Evolutionary conservation across 371 early-diverging fungal species (phyloP), one percentile per base, ranked within the genome.

Genomic region (Mucor velutinosus): DNA sequence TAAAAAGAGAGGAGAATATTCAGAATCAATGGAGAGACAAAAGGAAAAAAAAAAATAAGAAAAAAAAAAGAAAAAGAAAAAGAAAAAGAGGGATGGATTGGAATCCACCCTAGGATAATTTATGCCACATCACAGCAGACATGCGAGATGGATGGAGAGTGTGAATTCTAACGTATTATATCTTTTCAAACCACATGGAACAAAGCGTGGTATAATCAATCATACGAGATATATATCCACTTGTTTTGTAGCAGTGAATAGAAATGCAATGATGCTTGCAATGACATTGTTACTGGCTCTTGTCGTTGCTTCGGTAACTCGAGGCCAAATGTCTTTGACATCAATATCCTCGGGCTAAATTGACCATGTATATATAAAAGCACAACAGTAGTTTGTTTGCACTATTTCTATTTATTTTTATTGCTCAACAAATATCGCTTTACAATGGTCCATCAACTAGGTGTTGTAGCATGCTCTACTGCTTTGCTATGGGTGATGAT

Each of bases 101-200:
- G 14, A 62, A 60, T 57, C 53, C 15, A 53, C 53, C 53, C 53
- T 23, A 53, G 53, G 53, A 27, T 53, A 53, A 53, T 53, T 53
- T 53, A 15, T 41, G 17, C 41, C 6, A 14, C 17, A 17, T 17
- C 17, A 17, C 14, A 1, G 14, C 37, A 14, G 14, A 4, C 37
- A 37, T 37, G 37, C 37, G 17, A 41, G 41, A 41, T 35, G 17
- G 37, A 37, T 37, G 14, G 14, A 41, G 17, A 41, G 17, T 17
- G 23, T 21, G 25, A 53, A 27, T 27, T 25, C 23, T 12, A 53
- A 15, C 53, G 53, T 53, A 53, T 53, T 53, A 27, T 53, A 53
- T 53, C 23, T 53, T 3, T 53, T 27, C 53, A 11, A 53, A 12
- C 12, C 53, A 14, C 53, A 47, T 47, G 47, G n/a, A 8, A 10